phyloP scores from a whole-genome alignment of 306 rosid species.

The Fragaria iinumae region DNA sequence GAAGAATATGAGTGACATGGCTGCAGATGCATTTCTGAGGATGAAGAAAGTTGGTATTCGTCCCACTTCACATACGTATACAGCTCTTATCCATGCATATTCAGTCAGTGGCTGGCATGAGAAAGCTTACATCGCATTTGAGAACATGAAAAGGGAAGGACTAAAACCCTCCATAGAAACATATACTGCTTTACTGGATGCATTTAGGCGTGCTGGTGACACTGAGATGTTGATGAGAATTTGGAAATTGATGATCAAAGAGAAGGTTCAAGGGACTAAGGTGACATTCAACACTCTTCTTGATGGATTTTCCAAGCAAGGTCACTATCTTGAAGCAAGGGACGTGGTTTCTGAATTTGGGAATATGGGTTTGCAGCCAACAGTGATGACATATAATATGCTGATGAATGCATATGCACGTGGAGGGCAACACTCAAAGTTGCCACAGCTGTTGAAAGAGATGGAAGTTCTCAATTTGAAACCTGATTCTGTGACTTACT shows the following conservation, averaged over 20 bases:
- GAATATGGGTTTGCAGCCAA: constrained; percentile 70
- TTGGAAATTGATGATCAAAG: constrained; percentile 72
- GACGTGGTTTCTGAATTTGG: constrained; percentile 71
- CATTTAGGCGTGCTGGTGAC: constrained; percentile 78
- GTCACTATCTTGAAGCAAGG: constrained; percentile 74
- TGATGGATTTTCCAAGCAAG: constrained; percentile 92
- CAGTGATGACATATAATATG: constrained; percentile 82
- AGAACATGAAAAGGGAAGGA: constrained; percentile 67
- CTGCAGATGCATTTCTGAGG: constrained; percentile 80
- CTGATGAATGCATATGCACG: constrained; percentile 85
- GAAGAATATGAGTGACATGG: constrained; percentile 76
- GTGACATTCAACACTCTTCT: constrained; percentile 73
- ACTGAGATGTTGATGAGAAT: constrained; percentile 61
- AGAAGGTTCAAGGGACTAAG: constrained; percentile 61
- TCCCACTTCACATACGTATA: constrained; percentile 78
- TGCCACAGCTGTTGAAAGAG: constrained; percentile 76
- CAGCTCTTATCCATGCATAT: constrained; percentile 87
- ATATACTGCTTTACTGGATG: constrained; percentile 78
- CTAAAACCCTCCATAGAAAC: constrained; percentile 84
- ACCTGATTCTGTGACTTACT: constrained; percentile 83
- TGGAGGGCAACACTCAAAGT: constrained; percentile 73
- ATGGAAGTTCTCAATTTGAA: constrained; percentile 61
- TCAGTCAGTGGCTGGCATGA: constrained; percentile 76
- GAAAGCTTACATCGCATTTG: constrained; percentile 72
- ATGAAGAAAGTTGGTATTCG: constrained; percentile 76